These are phyloP conservation scores for Keithomyces neogunnii DNA, from an alignment of 2,329 filamentous ascomycete species.

Conservation along the genomic window DNA sequence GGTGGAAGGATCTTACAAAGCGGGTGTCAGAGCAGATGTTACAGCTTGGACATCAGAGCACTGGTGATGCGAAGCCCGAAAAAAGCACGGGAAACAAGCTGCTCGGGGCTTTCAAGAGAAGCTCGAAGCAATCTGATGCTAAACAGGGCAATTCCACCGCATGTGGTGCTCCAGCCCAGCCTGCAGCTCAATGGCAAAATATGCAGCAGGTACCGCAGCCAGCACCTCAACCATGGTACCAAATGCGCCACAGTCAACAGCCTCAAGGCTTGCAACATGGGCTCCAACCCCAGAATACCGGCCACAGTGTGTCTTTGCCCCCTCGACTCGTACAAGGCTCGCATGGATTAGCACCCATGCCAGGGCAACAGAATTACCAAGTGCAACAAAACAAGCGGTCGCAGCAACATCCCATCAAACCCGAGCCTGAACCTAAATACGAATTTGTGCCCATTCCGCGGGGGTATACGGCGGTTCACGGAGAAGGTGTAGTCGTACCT, in stretches of 20 bases:
- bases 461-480: conserved; percentile 27
- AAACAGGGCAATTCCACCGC: background rate
- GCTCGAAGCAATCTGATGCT: conserved; percentile 15
- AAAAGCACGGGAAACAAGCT: conserved; percentile 18
- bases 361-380: background rate
- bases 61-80: conserved; percentile 11
- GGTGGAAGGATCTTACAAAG: conserved; percentile 25
- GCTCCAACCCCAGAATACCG: background rate
- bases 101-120: conserved; percentile 23
- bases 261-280: background rate
- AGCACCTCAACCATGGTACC: background rate
- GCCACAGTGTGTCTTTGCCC: background rate
- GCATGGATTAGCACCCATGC: background rate
- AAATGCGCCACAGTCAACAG: background rate
- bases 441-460: conserved; percentile 28
- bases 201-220: background rate
- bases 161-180: background rate
- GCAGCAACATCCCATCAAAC: background rate
- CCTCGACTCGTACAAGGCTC: background rate
- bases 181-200: background rate
- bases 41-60: conserved; percentile 6
- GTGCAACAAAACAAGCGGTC: background rate
- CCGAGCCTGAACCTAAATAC: conserved; percentile 23
- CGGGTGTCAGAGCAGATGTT: conserved; percentile 22
- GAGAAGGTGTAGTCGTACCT: conserved; percentile 23